Evolutionary conservation across 2,329 filamentous ascomycete genomes (phyloP).

Genomic region (Whalleya microplaca): DNA sequence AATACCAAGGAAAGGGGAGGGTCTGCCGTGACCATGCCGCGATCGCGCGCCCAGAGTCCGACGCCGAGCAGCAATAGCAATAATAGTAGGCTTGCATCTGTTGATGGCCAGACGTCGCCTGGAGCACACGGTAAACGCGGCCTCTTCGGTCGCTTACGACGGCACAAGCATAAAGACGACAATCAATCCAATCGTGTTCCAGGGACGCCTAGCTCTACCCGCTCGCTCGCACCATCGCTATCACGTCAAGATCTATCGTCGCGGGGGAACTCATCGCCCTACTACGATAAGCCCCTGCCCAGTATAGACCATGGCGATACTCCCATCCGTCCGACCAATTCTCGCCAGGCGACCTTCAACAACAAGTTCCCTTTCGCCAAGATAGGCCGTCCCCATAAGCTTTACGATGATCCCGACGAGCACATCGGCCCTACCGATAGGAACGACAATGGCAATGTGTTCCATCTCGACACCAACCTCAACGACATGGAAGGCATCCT

Average conservation of each 20-base stretch:
- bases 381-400: conserved; percentile 52
- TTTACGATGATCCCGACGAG: conserved; percentile 59
- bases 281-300: conserved; percentile 42
- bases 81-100: conserved; percentile 53
- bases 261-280: conserved; percentile 44
- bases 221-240: conserved; percentile 55
- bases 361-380: conserved; percentile 68
- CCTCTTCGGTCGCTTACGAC: conserved; percentile 53
- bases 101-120: conserved; percentile 63
- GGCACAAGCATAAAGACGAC: conserved; percentile 61
- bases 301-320: conserved; percentile 29
- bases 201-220: conserved; percentile 56
- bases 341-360: conserved; percentile 58
- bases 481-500: conserved; percentile 92
- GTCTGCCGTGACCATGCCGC: conserved; percentile 45
- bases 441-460: conserved; percentile 64
- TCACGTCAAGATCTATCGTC: conserved; percentile 52
- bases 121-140: conserved; percentile 55
- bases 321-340: conserved; percentile 29
- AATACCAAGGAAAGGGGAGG: conserved; percentile 57
- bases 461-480: conserved; percentile 84
- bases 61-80: conserved; percentile 74
- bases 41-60: conserved; percentile 75
- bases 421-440: conserved; percentile 64
- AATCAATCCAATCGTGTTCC: conserved; percentile 47